Evolutionary conservation across 2,329 filamentous ascomycete genomes (phyloP).

Genomic region (Arthrinium puccinioides): DNA sequence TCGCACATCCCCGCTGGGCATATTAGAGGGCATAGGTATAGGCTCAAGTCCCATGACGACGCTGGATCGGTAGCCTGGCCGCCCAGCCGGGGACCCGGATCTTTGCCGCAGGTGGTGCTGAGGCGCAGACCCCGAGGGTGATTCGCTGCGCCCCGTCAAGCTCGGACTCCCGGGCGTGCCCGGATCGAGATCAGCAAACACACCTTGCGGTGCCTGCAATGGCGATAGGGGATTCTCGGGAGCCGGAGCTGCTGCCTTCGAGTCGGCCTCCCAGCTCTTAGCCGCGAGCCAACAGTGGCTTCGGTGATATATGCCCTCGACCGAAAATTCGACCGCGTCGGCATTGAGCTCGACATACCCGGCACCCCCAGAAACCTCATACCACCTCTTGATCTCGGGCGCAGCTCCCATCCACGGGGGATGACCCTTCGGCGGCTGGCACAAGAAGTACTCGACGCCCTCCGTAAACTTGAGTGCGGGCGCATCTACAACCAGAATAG

Average conservation of each 20-base stretch:
- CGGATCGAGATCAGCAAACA: constrained; percentile 23
- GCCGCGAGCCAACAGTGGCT: constrained; percentile 27
- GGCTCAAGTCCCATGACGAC: constrained; percentile 24
- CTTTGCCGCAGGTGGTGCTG: constrained; percentile 2
- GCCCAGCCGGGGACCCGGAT: constrained; percentile 9
- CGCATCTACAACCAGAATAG: constrained; percentile 71
- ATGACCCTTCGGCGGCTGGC: constrained; percentile 64
- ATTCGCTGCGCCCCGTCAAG: constrained; percentile 18
- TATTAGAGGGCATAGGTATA: constrained; percentile 15
- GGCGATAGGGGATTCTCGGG: constrained; percentile 17
- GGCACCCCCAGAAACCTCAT: constrained; percentile 60
- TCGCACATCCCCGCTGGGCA: constrained; percentile 7
- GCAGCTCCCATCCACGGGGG: constrained; percentile 67
- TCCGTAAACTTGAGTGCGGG: constrained; percentile 62
- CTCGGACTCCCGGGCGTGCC: constrained; percentile 12
- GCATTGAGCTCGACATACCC: constrained; percentile 51
- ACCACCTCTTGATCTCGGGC: constrained; percentile 62
- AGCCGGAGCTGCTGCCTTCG: constrained; percentile 12
- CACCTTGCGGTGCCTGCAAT: constrained; percentile 20
- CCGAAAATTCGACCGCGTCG: constrained; percentile 44
- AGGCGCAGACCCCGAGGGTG: constrained; percentile 17
- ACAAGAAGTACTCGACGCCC: constrained; percentile 76
- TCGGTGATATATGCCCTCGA: constrained; percentile 26
- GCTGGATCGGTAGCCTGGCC: constrained; percentile 21
- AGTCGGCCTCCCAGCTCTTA: constrained; percentile 23